Evolutionary conservation across 257 asterid genomes (phyloP), one percentile per base, ranked within the genome.

Genomic region (Oldenlandia corymbosa): DNA sequence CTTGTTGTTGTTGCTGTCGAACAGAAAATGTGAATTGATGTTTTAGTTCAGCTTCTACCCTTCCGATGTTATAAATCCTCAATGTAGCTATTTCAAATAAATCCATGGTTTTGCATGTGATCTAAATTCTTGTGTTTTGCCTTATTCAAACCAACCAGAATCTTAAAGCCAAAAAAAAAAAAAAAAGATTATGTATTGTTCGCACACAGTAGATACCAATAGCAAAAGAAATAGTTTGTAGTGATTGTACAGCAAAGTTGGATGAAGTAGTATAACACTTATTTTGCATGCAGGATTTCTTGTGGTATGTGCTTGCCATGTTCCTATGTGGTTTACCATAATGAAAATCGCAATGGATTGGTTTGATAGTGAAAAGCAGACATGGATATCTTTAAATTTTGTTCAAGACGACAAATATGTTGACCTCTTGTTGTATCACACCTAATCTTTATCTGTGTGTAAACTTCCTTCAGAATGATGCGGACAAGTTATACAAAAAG

Each of bases 401-500:
- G 46, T 47, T 63, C 34, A 32, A 9, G 63, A 10, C 63, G 42
- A 7, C 18, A 32, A 41, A 28, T 26, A 61, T 39, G 18, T 30
- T 14, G 20, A 7, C 49, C 7, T 17, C 17, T 14, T 65, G 23
- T 12, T 65, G 45, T 14, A 37, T 64, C 30, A 17, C 43, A 64
- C 39, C 62, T 65, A 56, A 47, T 71, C 66, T 55, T 81, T 71
- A 69, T 32, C 62, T 42, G 10, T 67, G 58, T 67, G 72, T n/a
- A 7, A 53, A 24, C 6, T 21, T 45, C 60, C 76, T 82, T 39
- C 76, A 93, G 97, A 73, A 71, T 63, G 71, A 80, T 69, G 85
- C 95, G 9, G 88, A 76, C 68, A 77, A 81, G 73, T 70, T 77
- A 73, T 79, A 83, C 68, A 75, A 62, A 66, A 83, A 72, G 70